Conservation (phyloP, 768 basidiomycete species). For the Mrakia frigida region DNA sequence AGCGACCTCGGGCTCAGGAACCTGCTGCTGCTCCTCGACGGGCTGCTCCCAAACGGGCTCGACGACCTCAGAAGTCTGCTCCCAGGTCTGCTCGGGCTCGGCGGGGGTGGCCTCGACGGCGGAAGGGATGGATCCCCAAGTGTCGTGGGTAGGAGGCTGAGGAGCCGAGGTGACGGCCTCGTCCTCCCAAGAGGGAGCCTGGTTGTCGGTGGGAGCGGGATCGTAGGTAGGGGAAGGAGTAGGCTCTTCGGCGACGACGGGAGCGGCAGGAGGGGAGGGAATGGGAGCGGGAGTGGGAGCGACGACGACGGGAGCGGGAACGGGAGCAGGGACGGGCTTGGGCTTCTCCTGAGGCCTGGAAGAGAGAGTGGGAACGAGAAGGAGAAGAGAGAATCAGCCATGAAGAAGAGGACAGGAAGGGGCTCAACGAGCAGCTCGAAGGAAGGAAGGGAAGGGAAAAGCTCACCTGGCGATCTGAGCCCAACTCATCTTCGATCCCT, state of each 20-base stretch:
- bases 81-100: background rate
- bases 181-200: constrained; percentile 20
- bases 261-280: constrained; percentile 35
- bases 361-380: background rate
- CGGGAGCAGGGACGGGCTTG: constrained; percentile 38
- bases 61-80: constrained; percentile 22
- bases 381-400: background rate
- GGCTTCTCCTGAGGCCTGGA: constrained; percentile 34
- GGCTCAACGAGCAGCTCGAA: constrained; percentile 4
- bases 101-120: constrained; percentile 22
- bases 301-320: constrained; percentile 32
- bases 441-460: background rate
- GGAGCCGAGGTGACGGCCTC: constrained; percentile 34
- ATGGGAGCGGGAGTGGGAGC: constrained; percentile 28
- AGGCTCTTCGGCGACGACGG: constrained; percentile 34
- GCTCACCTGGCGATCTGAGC: constrained; percentile 47
- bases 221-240: constrained; percentile 41
- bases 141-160: constrained; percentile 36
- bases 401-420: background rate
- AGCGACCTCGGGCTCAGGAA: constrained; percentile 9
- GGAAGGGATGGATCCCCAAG: constrained; percentile 30
- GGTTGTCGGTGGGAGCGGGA: constrained; percentile 30
- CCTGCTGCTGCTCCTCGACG: constrained; percentile 12
- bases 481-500: constrained; percentile 44
- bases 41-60: constrained; percentile 17